Evolutionary conservation across 1,139 yeast genomes (phyloP), one percentile per base, ranked within the genome.

Genomic region (Sugiyamaella neomexicana): DNA sequence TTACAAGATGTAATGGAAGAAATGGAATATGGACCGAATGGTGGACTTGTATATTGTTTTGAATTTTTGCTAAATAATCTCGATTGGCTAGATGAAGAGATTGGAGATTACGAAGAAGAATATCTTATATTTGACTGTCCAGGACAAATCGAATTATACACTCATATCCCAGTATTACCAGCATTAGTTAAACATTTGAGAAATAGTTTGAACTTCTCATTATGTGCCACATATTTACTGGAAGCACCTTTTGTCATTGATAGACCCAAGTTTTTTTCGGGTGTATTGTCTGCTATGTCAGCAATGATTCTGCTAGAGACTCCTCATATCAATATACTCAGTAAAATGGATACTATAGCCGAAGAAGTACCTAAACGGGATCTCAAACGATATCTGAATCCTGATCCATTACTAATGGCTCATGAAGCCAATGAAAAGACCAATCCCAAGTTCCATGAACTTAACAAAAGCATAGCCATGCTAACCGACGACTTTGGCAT

Each of bases 1-100:
- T 74, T 93, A 49, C 93, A 90, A 60, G 98, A 93, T 72, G 97
- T 91, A n/a, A 91, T 91, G 95, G 97, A 90, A 62, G 97, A 90
- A 69, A 78, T 90, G 75, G 89, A 88, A 43, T 75, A 89, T 50
- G 99, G 99, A 0, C 99, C 99, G 5, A 93, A 93, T 63, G 99
- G 99, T 41, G 98, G 95, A 0, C 76, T 93, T 54, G 78, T 93
- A 20, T 95, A 91, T 71, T 93, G 99, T 67, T 93, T 93, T 70
- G 99, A 93, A 73, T 75, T 86, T 62, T 70, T 95, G 44, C 72
- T 93, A 67, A 82, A 89, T 50, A 93, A 95, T 65, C 70, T 93
- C 58, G 99, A 95, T 73, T 93, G 99, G 99, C 74, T 93, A 43
- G 99, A 93, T 64, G 96, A 89, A 63, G 96, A 90, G 67, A 85